phyloP scores from a whole-genome alignment of 1,284 basidiomycete genomes.

The Cutaneotrichosporon mucoides region DNA sequence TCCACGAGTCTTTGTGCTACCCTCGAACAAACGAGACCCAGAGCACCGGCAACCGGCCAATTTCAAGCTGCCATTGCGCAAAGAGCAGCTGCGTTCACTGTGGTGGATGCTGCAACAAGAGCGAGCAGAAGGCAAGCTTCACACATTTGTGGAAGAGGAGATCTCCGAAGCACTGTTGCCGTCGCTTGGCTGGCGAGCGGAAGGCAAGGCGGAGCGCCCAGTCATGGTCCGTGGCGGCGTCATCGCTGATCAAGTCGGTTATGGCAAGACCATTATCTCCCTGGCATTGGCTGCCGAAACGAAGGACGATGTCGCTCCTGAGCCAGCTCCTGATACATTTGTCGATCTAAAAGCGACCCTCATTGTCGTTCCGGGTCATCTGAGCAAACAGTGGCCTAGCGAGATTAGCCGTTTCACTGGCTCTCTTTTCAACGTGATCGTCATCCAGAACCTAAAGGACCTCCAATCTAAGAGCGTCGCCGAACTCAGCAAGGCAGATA shows the following conservation, averaged over 20 bases:
- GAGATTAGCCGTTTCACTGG: constrained; percentile 74
- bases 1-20: constrained; percentile 58
- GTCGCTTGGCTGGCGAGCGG: constrained; percentile 85
- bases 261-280: constrained; percentile 94
- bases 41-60: constrained; percentile 71
- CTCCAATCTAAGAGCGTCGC: constrained; percentile 73
- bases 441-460: constrained; percentile 67
- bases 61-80: constrained; percentile 66
- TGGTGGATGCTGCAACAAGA: constrained; percentile 91
- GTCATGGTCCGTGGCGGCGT: constrained; percentile 80
- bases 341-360: constrained; percentile 71
- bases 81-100: constrained; percentile 83
- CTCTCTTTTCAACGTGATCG: constrained; percentile 55
- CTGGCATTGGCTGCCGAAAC: constrained; percentile 70
- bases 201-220: constrained; percentile 77
- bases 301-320: constrained; percentile 54
- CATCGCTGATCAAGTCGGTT: constrained; percentile 91
- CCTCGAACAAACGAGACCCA: constrained; percentile 72
- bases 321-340: constrained; percentile 51
- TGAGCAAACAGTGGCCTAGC: constrained; percentile 83
- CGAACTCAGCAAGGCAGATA: constrained; percentile 73
- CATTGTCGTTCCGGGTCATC: constrained; percentile 81
- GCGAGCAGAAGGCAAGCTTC: constrained; percentile 57
- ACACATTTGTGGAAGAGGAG: constrained; percentile 81
- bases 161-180: constrained; percentile 83